Evolutionary conservation across 805 yeast species (phyloP), one percentile per base, ranked within the genome.

Genomic region (Suhomyces prunicola): DNA sequence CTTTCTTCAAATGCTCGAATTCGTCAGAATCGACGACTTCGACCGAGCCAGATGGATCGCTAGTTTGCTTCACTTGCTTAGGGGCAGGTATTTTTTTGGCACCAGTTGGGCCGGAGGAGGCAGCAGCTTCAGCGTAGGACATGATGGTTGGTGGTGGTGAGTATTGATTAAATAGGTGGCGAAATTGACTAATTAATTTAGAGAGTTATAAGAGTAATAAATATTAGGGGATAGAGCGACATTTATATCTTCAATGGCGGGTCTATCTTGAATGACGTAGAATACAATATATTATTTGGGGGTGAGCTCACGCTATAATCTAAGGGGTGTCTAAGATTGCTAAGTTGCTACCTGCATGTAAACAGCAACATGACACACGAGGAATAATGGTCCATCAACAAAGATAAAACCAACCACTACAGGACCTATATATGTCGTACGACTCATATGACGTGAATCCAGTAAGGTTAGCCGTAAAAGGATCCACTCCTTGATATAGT

Each of bases 81-180:
- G 71, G 69, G 50, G 63, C 61, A 17, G 75, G 74, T 50, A 71
- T 53, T 49, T 67, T 65, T 48, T 61, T 64, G 52, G 68, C 68
- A 5, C 69, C 70, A 45, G 62, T 60, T 39, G 76, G 75, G 13
- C 74, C 76, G 9, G 75, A 63, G 33, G 74, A 62, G 46, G 72
- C 73, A 51, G 77, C 78, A 48, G 74, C 78, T 47, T 74, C 74
- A 44, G 78, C 76, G 71, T 72, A 73, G 27, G 59, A 52, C 57
- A 56, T 56, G 9, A 5, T 51, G 44, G 12, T 17, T 9, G 6
- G 7, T 9, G 9, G 39, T 45, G 24, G 24, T 35, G 29, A 41
- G 31, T 47, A 41, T 29, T 15, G 10, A 15, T 44, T 44, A 27
- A 44, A 13, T 26, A 15, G 23, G 23, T 39, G 15, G 23, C 24